These are phyloP conservation scores for Groenewaldozyma auringiensis DNA, from an alignment of 1,139 yeast species.

Conservation along the genomic window DNA sequence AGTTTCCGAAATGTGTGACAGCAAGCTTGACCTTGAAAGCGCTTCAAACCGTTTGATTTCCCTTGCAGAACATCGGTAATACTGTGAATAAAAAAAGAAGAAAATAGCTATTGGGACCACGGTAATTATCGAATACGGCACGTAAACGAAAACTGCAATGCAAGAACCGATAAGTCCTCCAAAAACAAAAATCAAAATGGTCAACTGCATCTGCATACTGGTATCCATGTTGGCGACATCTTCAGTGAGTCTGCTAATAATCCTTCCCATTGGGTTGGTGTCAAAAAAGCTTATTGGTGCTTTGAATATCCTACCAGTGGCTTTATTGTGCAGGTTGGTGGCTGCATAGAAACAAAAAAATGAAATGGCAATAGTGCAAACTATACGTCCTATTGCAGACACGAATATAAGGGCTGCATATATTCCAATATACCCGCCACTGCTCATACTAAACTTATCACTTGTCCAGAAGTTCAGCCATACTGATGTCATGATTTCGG, in stretches of 20 bases:
- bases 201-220: conserved; percentile 34
- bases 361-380: conserved; percentile 13
- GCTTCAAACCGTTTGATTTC: conserved; percentile 77
- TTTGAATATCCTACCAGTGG: conserved; percentile 46
- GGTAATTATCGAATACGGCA: conserved; percentile 23
- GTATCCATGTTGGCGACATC: conserved; percentile 77
- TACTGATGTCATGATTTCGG: conserved; percentile 26
- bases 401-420: conserved; percentile 42
- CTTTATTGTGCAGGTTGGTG: conserved; percentile 28
- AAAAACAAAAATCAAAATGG: conserved; percentile 19
- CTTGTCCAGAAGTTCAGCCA: conserved; percentile 81
- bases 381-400: conserved; percentile 4
- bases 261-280: conserved; percentile 50
- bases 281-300: conserved; percentile 52
- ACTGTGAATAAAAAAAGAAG: conserved; percentile 28
- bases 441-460: conserved; percentile 40
- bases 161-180: conserved; percentile 20
- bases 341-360: conserved; percentile 23
- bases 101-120: conserved; percentile 20
- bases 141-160: conserved; percentile 24
- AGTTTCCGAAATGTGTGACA: conserved; percentile 65
- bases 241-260: conserved; percentile 57
- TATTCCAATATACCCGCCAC: conserved; percentile 57
- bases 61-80: conserved; percentile 63
- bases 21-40: conserved; percentile 59